Evolutionary conservation across 1,139 yeast species (phyloP), one percentile per base, ranked within the genome.

Genomic region (Geotrichum klebahnii): DNA sequence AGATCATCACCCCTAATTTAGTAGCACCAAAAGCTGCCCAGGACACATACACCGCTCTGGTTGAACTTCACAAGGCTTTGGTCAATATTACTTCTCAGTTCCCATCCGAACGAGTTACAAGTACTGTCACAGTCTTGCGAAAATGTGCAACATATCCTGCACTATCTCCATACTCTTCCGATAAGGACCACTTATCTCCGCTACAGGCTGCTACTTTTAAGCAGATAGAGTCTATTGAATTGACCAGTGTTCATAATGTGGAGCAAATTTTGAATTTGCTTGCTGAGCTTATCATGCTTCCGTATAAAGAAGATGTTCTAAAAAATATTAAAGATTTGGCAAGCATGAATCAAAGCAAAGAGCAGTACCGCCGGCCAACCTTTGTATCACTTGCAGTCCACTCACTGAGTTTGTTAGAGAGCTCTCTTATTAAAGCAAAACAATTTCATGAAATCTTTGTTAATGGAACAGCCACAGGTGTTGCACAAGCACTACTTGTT

Each of bases 321-420:
- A 70, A 61, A 38, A 70, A 70, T 50, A 57, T 69, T 3, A 63
- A 59, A 40, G 66, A 46, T 12, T 5, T 9, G 4, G 29, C 41
- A 3, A 32, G 29, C 22, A 24, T 35, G n/a, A 43, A 32, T 16
- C 40, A 35, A 6, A 12, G 19, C 6, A 34, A 29, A 16, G 51
- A 48, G 9, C 47, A 29, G n/a, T 48, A 29, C 23, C 35, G 41
- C 20, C 37, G 43, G 26, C 92, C 95, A 1, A 76, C 88, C 0
- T 88, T 83, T 61, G 74, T 81, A 34, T 80, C 88, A 0, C 67
- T 84, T 2, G 78, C 92, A 57, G 74, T 74, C 50, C 61, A 67
- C 26, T 73, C 86, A 0, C 68, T 81, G 49, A 67, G 65, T 10
- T 57, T 77, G 6, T 60, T 86, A 24, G 59, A 63, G 3, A 56